Conservation (phyloP, 139 green algal species). For the Picochlorum sp. region DNA sequence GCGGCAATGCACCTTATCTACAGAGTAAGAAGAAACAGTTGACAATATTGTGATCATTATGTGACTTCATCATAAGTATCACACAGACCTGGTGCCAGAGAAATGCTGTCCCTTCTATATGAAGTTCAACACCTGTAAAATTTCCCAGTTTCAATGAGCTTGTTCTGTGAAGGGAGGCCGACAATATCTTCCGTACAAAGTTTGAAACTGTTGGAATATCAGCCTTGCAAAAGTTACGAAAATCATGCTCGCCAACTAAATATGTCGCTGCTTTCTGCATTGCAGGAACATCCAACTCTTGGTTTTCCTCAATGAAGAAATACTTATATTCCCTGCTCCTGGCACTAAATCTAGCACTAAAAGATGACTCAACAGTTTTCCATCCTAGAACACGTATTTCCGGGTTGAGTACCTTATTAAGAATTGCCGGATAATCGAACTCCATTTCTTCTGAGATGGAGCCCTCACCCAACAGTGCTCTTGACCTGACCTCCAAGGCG, state of each 20-base stretch:
- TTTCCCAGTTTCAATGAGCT: not conserved
- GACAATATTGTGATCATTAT: slow-evolving; percentile 12
- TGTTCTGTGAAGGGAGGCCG: slow-evolving; percentile 16
- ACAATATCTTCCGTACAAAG: slow-evolving; percentile 50
- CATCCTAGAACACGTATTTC: slow-evolving; percentile 81
- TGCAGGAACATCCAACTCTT: slow-evolving; percentile 50
- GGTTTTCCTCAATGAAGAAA: slow-evolving; percentile 54
- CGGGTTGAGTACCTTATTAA: slow-evolving; percentile 56
- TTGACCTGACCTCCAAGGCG: slow-evolving; percentile 63
- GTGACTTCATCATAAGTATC: not conserved
- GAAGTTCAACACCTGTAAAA: slow-evolving; percentile 37
- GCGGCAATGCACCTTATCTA: slow-evolving; percentile 84
- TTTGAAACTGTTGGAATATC: slow-evolving; percentile 43
- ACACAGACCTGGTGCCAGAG: slow-evolving; percentile 75
- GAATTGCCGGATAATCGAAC: slow-evolving; percentile 69
- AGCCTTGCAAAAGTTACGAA: slow-evolving; percentile 92
- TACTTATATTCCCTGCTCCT: slow-evolving; percentile 82
- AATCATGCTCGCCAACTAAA: slow-evolving; percentile 88
- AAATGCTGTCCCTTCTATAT: slow-evolving; percentile 61
- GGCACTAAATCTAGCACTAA: slow-evolving; percentile 76
- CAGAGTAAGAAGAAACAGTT: slow-evolving; percentile 23
- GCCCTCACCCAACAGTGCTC: slow-evolving; percentile 18
- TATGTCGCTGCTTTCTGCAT: slow-evolving; percentile 65
- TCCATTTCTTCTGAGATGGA: slow-evolving; percentile 39
- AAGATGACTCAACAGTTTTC: slow-evolving; percentile 50